Percentiles rank a stretch among this genome's conserved stretches.
phyloP scores from a whole-genome alignment of 495 filamentous ascomycete species.

The Talaromyces stipitatus region DNA sequence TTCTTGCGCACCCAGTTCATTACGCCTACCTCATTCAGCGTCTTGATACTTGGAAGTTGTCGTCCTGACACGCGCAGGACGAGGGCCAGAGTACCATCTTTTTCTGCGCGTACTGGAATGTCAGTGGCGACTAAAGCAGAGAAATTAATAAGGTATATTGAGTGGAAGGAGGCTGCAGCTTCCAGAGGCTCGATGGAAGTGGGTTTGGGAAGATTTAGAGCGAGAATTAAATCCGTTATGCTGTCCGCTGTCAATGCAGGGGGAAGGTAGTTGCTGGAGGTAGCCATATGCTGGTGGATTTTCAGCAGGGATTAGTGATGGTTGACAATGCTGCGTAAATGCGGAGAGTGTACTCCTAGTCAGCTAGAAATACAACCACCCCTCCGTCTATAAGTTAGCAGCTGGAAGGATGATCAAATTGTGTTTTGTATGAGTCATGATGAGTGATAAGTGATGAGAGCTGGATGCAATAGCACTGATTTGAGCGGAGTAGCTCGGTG shows the following conservation, averaged over 20 bases:
- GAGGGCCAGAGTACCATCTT: conserved; percentile 10
- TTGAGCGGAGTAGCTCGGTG: no score
- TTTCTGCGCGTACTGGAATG: neutral
- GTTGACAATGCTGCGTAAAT: no score
- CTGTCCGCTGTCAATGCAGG: neutral
- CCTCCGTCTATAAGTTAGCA: no score
- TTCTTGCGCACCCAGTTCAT: conserved; percentile 22
- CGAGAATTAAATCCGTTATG: neutral
- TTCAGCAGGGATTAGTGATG: neutral
- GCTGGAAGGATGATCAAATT: no score
- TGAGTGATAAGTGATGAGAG: no score
- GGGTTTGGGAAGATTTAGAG: neutral
- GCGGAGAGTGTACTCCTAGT: no score
- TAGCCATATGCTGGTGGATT: neutral
- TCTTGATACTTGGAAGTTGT: conserved; percentile 27
- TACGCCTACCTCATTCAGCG: conserved; percentile 23
- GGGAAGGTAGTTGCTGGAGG: neutral
- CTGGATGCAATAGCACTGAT: no score
- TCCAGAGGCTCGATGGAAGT: neutral
- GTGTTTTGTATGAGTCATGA: no score
- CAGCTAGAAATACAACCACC: no score
- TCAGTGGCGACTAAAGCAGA: neutral
- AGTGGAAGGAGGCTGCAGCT: neutral
- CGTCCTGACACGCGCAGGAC: conserved; percentile 26
- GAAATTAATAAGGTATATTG: neutral